A percentile compares a stretch with the other conserved stretches of the same genome.
phyloP scores from a whole-genome alignment of 2,329 filamentous ascomycete species.

The Salinomyces thailandicus region DNA sequence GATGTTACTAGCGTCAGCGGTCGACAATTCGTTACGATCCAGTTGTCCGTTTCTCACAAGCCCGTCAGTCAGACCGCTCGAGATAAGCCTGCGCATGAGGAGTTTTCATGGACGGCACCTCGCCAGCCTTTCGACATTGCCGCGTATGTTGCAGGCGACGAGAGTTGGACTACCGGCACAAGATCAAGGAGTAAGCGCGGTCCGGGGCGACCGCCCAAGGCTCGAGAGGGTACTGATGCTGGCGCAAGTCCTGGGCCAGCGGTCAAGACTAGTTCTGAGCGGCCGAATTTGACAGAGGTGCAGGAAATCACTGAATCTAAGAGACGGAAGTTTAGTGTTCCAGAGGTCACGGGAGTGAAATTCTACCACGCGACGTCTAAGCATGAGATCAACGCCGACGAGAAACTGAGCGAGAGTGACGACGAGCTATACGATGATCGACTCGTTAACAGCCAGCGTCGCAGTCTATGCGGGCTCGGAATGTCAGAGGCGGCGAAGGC shows the following conservation, averaged over 20 bases:
- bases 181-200: conserved; percentile 2
- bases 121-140: conserved; percentile 25
- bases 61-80: conserved; percentile 8
- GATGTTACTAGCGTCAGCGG: conserved; percentile 9
- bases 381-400: conserved; percentile 27
- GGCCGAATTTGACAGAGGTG: conserved; percentile 14
- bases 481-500: conserved; percentile 17
- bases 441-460: conserved; percentile 25
- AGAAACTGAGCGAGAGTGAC: conserved; percentile 34
- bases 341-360: conserved; percentile 25
- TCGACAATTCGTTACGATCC: background rate
- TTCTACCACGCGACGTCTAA: conserved; percentile 34
- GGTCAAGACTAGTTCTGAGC: background rate
- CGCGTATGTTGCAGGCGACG: conserved; percentile 26
- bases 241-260: conserved; percentile 1
- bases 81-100: conserved; percentile 18
- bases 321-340: conserved; percentile 27
- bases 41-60: conserved; percentile 3
- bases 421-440: conserved; percentile 32
- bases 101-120: conserved; percentile 27
- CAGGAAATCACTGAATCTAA: conserved; percentile 10
- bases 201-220: conserved; percentile 1
- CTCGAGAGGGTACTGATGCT: background rate
- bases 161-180: conserved; percentile 17
- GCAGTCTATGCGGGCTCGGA: conserved; percentile 16